Evolutionary conservation across 2,329 filamentous ascomycete species (phyloP), one percentile per base, ranked within the genome.

Genomic region (Blastomyces gilchristii): DNA sequence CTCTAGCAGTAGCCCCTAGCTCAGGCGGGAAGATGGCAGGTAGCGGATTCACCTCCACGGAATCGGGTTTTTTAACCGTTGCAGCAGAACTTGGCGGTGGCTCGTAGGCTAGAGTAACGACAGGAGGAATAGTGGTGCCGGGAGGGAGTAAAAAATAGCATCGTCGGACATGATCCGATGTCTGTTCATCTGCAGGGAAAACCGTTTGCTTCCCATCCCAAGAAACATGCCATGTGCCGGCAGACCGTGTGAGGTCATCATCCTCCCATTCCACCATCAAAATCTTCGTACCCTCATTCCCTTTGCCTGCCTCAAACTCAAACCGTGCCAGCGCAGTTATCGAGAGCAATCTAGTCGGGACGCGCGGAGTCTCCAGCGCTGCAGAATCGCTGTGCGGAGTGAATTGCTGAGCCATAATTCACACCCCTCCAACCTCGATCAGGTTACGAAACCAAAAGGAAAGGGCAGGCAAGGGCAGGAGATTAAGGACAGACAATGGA

Each of bases 191-290:
- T 56, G 87, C 83, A 12, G 87, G 85, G 28, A 94, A 78, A 22
- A 89, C 83, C 0, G 86, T 86, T 37, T 82, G 84, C 74, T 94
- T 95, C 54, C 89, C 88, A 52, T 91, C 85, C 91, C 91, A 96
- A 1, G 85, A 87, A 25, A 96, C 86, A 64, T 88, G 83, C 91
- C 91, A 96, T 64, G 82, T 82, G 2, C 81, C 82, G 18, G 80
- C 67, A 12, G 76, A 75, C 60, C 78, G 75, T 2, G 77, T 80
- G 52, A 77, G 74, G 64, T 81, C 78, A 67, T 83, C 82, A 61
- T 87, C 84, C 72, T 90, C 86, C 91, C 91, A 96, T 74, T 96
- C 91, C 49, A 96, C 87, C 90, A 96, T 94, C 69, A 96, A 79
- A 66, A 96, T 87, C 79, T 96, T 96, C 66, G 90, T 95, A 50